Base-by-base conservation (phyloP, 805 yeast genomes). In the Candida taoyuanica region DNA sequence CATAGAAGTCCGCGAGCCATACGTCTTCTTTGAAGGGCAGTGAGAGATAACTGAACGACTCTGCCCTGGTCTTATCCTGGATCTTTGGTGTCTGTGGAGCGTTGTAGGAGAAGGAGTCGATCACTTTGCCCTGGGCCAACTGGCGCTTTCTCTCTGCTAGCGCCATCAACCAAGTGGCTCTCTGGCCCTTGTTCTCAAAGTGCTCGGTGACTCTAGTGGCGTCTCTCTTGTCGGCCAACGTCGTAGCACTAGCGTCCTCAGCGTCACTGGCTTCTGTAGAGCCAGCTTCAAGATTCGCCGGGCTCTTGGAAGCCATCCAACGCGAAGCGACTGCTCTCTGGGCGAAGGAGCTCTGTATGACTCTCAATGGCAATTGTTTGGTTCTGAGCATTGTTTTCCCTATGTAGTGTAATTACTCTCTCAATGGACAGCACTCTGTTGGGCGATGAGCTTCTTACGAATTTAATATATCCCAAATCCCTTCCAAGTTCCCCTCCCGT, bases 141-240 rank as follows among this genome's bases (percentile, higher is more conserved):
- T 84, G 85, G 53, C 75, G 71, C 49, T 79, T 74, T 37, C 88
- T 71, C 50, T 86, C 93, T 13, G 74, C 72, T 43, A 88, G 65
- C 0, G 96, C 96, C 38, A 78, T 86, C 55, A 86, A 63, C 97
- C 97, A 89, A 3, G 96, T 85, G 28, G 82, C 86, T 32, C 57
- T 56, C 40, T 50, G 55, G 17, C 58, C 64, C 34, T 64, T 57
- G 31, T 49, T 49, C 16, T 54, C 56, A 4, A 52, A 47, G 24
- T 43, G 43, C 21, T 42, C 44, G 8, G 33, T 47, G 39, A 71
- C 58, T 29, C 68, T 68, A 40, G 67, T 71, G 44, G 68, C 67
- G 48, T 81, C 87, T 36, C 68, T 60, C 41, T 63, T 64, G 50
- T 82, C 88, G 0, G 86, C 74, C 34, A 76, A 59, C 11, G 80